Percentiles rank a stretch among this genome's conserved stretches.
Conservation (phyloP, 2,329 filamentous ascomycete genomes). For the Didymella exigua region DNA sequence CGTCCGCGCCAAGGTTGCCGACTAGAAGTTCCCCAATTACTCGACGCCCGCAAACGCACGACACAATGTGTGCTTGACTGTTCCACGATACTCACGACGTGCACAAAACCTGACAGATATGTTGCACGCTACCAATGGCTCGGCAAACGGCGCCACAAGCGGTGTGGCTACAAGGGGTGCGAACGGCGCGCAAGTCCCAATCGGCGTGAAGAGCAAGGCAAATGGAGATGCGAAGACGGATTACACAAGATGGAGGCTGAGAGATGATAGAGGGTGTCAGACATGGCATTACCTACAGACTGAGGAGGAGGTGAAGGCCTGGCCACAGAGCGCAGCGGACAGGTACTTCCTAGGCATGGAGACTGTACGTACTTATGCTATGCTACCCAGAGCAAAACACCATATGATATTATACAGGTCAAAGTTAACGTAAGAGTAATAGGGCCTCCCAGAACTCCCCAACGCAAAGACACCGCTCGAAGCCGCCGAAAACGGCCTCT, state of each 20-base stretch:
- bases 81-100: slow-evolving; percentile 1
- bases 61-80: slow-evolving; percentile 2
- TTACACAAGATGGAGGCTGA: slow-evolving; percentile 79
- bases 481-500: slow-evolving; percentile 79
- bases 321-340: slow-evolving; percentile 89
- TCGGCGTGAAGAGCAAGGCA: slow-evolving; percentile 20
- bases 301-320: slow-evolving; percentile 71
- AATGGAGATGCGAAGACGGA: slow-evolving; percentile 66
- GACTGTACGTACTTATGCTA: slow-evolving; percentile 60
- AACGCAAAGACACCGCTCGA: slow-evolving; percentile 74
- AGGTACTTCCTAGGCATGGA: slow-evolving; percentile 85
- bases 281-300: slow-evolving; percentile 90
- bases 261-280: slow-evolving; percentile 81
- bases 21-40: slow-evolving; percentile 4
- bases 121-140: slow-evolving; percentile 32
- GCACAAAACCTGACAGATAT: slow-evolving; percentile 15
- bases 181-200: slow-evolving; percentile 18
- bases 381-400: background rate
- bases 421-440: background rate
- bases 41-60: slow-evolving; percentile 6
- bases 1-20: slow-evolving; percentile 31
- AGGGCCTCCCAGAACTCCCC: slow-evolving; percentile 77
- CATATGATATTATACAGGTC: background rate
- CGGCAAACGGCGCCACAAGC: slow-evolving; percentile 27
- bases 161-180: slow-evolving; percentile 24